Base-by-base conservation (phyloP, 2,329 filamentous ascomycete genomes). In the Fusarium chuoi region DNA sequence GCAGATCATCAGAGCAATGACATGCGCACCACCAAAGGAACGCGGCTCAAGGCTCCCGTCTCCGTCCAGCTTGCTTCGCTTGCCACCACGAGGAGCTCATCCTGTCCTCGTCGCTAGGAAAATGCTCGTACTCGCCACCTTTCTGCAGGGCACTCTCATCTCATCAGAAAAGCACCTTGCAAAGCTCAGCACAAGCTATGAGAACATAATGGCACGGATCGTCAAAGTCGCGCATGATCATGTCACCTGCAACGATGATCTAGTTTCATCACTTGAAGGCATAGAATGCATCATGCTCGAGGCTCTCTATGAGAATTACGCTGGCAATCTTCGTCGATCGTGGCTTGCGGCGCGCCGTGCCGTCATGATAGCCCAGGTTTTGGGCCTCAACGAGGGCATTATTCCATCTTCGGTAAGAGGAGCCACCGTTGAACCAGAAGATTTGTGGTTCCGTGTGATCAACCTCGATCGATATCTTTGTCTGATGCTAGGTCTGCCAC, bases 221-320 rank as follows among this genome's bases (percentile, higher is more conserved):
- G 76, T 82, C 6, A 78, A 81, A 20, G 76, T 77, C 1, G 80
- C 79, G 3, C 79, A 75, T 18, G 78, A 75, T 10, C 70, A 82
- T 13, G 83, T 90, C 3, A 86, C 85, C 0, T 81, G 80, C 20
- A 84, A 88, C 33, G 85, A 88, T 57, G 83, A 85, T 6, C 75
- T 89, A 1, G 74, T 85, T 0, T 79, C 78, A 30, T 85, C 83
- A 0, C 44, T 87, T 3, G 86, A 88, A 59, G 85, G 86, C 1
- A 75, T 89, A 11, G 85, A 88, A 65, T 87, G 85, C 58, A 71
- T 89, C n/a, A 81, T 88, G 71, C 79, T 89, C 0, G 84, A 88
- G 68, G 81, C 81, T 18, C 79, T 87, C 28, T 87, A 84, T 70
- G 79, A 85, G 12, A 84, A 83, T 35, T 87, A 88, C 35, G 77